phyloP scores from a whole-genome alignment of 2,329 filamentous ascomycete genomes.

The Pseudogymnoascus sp. region DNA sequence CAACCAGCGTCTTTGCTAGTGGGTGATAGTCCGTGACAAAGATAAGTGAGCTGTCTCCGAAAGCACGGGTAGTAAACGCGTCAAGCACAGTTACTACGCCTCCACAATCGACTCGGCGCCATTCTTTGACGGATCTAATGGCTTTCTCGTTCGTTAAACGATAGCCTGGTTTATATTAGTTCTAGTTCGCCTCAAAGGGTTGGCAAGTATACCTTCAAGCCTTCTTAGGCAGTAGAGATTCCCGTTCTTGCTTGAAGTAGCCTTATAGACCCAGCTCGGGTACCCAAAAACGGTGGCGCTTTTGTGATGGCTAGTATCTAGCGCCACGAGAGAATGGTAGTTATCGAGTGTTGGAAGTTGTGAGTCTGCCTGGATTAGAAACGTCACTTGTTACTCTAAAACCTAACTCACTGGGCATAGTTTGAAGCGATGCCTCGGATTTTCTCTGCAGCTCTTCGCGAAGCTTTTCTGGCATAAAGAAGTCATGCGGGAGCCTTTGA shows the following conservation, averaged over 20 bases:
- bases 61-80: slow-evolving; percentile 85
- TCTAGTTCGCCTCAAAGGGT: background rate
- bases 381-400: background rate
- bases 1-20: slow-evolving; percentile 77
- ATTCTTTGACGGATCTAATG: slow-evolving; percentile 76
- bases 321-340: slow-evolving; percentile 83
- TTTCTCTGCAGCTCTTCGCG: slow-evolving; percentile 86
- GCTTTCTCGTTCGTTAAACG: slow-evolving; percentile 82
- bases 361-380: slow-evolving; percentile 38
- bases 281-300: slow-evolving; percentile 75
- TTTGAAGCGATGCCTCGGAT: slow-evolving; percentile 73
- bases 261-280: slow-evolving; percentile 92
- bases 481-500: slow-evolving; percentile 78
- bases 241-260: slow-evolving; percentile 78
- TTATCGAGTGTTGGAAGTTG: slow-evolving; percentile 73
- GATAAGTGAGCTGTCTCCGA: slow-evolving; percentile 89
- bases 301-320: slow-evolving; percentile 75
- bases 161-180: slow-evolving; percentile 47
- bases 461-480: slow-evolving; percentile 81
- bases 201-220: slow-evolving; percentile 55
- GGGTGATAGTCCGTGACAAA: slow-evolving; percentile 93
- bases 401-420: slow-evolving; percentile 58
- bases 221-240: slow-evolving; percentile 79
- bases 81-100: slow-evolving; percentile 82
- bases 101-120: slow-evolving; percentile 76